Evolutionary conservation across 306 rosid genomes (phyloP).

Genomic region (Cicer judaicum): DNA sequence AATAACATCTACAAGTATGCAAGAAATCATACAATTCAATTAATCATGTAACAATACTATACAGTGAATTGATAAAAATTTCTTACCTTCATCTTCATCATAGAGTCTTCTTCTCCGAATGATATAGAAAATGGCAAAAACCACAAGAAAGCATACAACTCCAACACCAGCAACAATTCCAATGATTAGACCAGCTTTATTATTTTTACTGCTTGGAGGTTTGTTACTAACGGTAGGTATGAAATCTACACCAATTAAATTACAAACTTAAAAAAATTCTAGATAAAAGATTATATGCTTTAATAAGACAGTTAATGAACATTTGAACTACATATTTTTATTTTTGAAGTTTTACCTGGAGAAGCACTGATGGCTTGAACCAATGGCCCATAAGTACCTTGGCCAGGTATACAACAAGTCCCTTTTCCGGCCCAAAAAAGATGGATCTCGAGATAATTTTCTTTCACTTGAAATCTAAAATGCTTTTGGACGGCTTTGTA

Average conservation of each 20-base stretch:
- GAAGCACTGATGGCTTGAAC: slow-evolving; percentile 76
- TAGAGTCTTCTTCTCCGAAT: slow-evolving; percentile 55
- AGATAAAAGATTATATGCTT: neutral
- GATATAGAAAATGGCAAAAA: slow-evolving; percentile 45
- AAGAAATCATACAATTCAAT: neutral
- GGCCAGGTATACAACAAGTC: slow-evolving; percentile 71
- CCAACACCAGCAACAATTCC: slow-evolving; percentile 74
- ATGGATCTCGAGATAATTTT: slow-evolving; percentile 76
- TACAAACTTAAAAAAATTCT: neutral
- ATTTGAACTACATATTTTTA: neutral
- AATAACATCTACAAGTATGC: neutral
- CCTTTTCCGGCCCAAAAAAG: slow-evolving; percentile 95
- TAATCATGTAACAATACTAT: slow-evolving; percentile 4
- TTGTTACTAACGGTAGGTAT: slow-evolving; percentile 59
- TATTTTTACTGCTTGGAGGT: slow-evolving; percentile 56
- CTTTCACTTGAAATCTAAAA: slow-evolving; percentile 55
- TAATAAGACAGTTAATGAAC: slow-evolving; percentile 20
- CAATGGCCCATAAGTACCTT: slow-evolving; percentile 75
- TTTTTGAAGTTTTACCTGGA: slow-evolving; percentile 60
- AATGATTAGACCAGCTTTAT: slow-evolving; percentile 56
- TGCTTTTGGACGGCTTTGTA: slow-evolving; percentile 46
- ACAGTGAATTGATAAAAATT: neutral
- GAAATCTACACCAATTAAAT: slow-evolving; percentile 58
- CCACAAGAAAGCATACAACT: slow-evolving; percentile 49
- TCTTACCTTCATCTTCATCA: slow-evolving; percentile 62